Evolutionary conservation across 345 rosid genomes (phyloP).

Genomic region (Camelina hispida): DNA sequence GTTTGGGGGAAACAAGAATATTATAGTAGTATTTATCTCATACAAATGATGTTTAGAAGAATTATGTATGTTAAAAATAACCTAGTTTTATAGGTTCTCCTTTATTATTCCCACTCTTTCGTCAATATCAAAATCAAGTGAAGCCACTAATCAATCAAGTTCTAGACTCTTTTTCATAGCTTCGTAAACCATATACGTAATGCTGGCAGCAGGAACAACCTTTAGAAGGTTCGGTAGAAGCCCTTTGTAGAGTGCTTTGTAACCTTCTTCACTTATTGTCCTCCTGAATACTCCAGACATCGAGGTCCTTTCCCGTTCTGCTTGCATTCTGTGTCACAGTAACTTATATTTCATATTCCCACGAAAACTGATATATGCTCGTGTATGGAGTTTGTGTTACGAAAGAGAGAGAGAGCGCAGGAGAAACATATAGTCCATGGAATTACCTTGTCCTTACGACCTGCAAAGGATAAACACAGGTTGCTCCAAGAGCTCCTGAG

Average conservation of each 20-base stretch:
- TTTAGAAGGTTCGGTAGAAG: constrained; percentile 85
- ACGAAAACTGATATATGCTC: not conserved
- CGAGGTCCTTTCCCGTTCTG: constrained; percentile 63
- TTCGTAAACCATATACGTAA: constrained; percentile 69
- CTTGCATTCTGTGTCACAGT: constrained; percentile 73
- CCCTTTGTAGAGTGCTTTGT: constrained; percentile 82
- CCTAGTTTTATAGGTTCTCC: constrained; percentile 30
- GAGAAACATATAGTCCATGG: not conserved
- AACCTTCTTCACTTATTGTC: constrained; percentile 73
- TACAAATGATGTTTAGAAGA: constrained; percentile 43
- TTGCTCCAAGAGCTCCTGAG: constrained; percentile 92
- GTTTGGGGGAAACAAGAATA: constrained; percentile 23
- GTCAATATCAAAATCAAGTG: constrained; percentile 41
- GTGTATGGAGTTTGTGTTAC: not conserved
- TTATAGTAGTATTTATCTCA: not conserved
- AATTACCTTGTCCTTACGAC: constrained; percentile 88
- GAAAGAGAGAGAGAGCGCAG: not conserved
- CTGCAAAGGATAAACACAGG: constrained; percentile 94
- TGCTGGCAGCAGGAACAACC: constrained; percentile 60
- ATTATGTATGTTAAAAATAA: constrained; percentile 35
- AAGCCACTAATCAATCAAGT: constrained; percentile 51
- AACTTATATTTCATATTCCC: not conserved
- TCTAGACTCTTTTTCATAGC: constrained; percentile 81
- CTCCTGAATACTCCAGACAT: constrained; percentile 81
- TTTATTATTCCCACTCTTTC: constrained; percentile 38